Base-by-base conservation (phyloP, 345 rosid species). In the Acer negundo region DNA sequence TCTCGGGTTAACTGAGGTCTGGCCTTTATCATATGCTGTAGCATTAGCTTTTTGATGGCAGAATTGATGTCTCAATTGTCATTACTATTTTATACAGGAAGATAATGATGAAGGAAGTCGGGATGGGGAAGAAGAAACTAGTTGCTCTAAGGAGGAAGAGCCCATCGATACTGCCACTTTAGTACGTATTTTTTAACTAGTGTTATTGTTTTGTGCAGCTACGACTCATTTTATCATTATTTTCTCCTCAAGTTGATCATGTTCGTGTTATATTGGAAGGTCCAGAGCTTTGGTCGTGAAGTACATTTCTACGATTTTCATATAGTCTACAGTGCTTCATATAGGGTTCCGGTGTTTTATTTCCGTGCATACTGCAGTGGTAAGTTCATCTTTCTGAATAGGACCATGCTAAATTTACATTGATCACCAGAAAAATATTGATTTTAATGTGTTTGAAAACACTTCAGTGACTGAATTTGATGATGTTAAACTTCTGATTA, bases 261-360 rank as follows among this genome's bases (percentile, higher is more conserved):
- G 58, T 67, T 72, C 56, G 68, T 49, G 63, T 83, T 71, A 28
- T 59, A 28, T 69, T 13, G 59, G 28, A 70, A 95, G 98, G 89
- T 88, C 17, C 84, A 75, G 61, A 81, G 76, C 80, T n/a, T 59
- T 67, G 74, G 77, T 20, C 78, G 62, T 75, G 87, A 85, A 78
- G 86, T 74, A 62, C 96, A 84, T 77, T 86, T 83, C 90, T 93
- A 84, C 23, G 98, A 95, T 81, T 90, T 89, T 76, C 97, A 94
- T 79, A 76, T 94, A 11, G 84, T 94, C 62, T 91, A 92, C 84
- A 91, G 96, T 85, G 79, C 85, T 56, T 88, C 95, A 0, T 95
- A 83, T 63, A 77, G 83, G 78, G 93, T 92, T 79, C 99, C 99
- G 4, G 96, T 89, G 78, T 87, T 95, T 35, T 93, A 91, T 70